phyloP scores from a whole-genome alignment of 768 basidiomycete genomes.

The Lentinula edodes region DNA sequence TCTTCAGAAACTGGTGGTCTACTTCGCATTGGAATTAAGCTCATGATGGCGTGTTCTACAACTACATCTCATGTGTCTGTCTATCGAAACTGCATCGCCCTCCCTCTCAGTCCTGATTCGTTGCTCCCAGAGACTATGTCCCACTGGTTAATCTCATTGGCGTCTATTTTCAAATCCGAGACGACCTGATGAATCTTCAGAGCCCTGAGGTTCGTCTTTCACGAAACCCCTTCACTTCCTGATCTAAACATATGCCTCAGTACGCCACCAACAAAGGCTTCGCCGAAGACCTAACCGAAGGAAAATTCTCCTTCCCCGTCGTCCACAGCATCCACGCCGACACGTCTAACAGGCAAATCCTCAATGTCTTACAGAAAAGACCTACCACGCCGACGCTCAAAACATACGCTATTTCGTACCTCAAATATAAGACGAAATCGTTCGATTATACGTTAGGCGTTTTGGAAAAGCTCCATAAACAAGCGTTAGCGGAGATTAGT shows the following conservation, averaged over 20 bases:
- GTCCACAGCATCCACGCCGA: conserved; percentile 86
- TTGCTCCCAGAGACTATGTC: conserved; percentile 66
- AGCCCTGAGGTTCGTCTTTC: conserved; percentile 60
- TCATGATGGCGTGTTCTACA: conserved; percentile 91
- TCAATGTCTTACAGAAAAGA: conserved; percentile 88
- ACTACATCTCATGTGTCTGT: conserved; percentile 54
- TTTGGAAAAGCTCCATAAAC: conserved; percentile 56
- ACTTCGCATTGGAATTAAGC: conserved; percentile 85
- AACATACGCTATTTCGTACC: conserved; percentile 71
- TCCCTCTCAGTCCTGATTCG: background rate
- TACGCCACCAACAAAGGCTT: conserved; percentile 84
- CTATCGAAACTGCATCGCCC: background rate
- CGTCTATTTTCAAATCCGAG: conserved; percentile 94
- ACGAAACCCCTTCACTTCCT: background rate
- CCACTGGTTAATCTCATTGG: conserved; percentile 92
- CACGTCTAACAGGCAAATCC: conserved; percentile 67
- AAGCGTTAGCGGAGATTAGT: conserved; percentile 62
- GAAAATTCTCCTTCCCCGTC: conserved; percentile 96
- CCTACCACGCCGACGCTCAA: conserved; percentile 81
- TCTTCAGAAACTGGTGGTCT: conserved; percentile 87
- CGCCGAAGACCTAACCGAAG: conserved; percentile 92
- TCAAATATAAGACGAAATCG: conserved; percentile 69
- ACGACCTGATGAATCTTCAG: conserved; percentile 94
- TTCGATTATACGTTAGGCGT: conserved; percentile 84
- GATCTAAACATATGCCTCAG: conserved; percentile 27